Conservation (phyloP, 148 eudicot genomes). For the Vaccinium corymbosum region DNA sequence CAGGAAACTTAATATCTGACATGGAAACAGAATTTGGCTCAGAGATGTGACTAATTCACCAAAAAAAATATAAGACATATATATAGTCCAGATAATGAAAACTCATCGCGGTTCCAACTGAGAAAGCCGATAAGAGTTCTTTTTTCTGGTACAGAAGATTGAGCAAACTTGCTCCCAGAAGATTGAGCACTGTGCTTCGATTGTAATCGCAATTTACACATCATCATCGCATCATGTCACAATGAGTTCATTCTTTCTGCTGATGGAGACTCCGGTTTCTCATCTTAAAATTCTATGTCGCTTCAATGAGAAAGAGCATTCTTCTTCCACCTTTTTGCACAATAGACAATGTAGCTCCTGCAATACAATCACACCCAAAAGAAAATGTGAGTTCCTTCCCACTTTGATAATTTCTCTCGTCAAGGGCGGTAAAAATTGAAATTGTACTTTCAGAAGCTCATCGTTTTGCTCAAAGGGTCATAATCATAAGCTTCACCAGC, state of each 20-base stretch:
- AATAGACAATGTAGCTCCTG: slow-evolving; percentile 4
- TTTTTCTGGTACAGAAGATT: neutral
- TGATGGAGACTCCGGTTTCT: neutral
- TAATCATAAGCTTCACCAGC: slow-evolving; percentile 91
- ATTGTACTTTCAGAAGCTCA: slow-evolving; percentile 52
- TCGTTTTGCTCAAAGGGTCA: slow-evolving; percentile 61
- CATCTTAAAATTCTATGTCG: slow-evolving; percentile 6
- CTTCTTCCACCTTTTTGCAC: neutral
- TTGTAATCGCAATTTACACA: neutral
- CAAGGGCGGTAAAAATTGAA: slow-evolving; percentile 13
- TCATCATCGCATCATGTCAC: neutral
- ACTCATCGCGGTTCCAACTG: neutral
- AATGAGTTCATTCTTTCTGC: neutral
- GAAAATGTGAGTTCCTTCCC: slow-evolving; percentile 1
- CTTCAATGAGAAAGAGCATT: slow-evolving; percentile 6
- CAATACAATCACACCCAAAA: too few relatives aligned
- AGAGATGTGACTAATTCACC: neutral
- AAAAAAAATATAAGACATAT: slow-evolving; percentile 2
- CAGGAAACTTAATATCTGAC: neutral
- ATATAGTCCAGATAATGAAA: neutral
- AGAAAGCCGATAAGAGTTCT: neutral
- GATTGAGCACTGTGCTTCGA: neutral
- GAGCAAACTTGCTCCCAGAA: slow-evolving; percentile 4
- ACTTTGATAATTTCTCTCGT: slow-evolving; percentile 1
- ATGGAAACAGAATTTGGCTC: neutral